phyloP scores from a whole-genome alignment of 2,329 filamentous ascomycete species.

The Cyphellophora attinorum region DNA sequence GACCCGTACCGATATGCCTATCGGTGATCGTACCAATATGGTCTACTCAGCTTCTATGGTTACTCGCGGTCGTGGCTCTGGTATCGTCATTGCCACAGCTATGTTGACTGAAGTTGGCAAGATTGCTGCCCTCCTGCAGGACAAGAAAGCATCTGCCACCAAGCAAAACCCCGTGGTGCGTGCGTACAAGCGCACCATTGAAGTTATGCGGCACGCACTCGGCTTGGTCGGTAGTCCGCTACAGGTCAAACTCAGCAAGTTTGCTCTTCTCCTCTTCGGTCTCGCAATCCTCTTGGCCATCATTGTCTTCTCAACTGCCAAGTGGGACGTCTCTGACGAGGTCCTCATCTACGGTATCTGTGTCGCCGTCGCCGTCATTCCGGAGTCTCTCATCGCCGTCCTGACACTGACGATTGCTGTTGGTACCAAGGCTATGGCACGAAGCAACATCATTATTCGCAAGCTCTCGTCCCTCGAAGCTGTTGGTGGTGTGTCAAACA shows the following conservation, averaged over 20 bases:
- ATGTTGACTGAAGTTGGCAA: conserved; percentile 54
- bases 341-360: conserved; percentile 51
- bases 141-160: conserved; percentile 22
- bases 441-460: conserved; percentile 48
- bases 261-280: conserved; percentile 53
- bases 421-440: conserved; percentile 49
- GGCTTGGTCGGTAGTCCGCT: conserved; percentile 52
- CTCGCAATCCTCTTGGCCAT: conserved; percentile 54
- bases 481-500: conserved; percentile 52
- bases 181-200: conserved; percentile 28
- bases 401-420: conserved; percentile 59
- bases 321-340: conserved; percentile 38
- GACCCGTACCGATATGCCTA: conserved; percentile 33
- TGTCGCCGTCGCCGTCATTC: conserved; percentile 45
- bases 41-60: conserved; percentile 53
- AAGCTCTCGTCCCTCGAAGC: conserved; percentile 50
- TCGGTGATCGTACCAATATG: conserved; percentile 54
- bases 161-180: conserved; percentile 36
- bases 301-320: conserved; percentile 55
- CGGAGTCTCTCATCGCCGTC: conserved; percentile 54
- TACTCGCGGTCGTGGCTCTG: conserved; percentile 51
- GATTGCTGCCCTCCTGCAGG: conserved; percentile 50
- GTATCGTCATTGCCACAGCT: conserved; percentile 53
- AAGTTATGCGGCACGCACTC: conserved; percentile 28
- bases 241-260: conserved; percentile 54